These are phyloP conservation scores for Canavalia ensiformis DNA, from an alignment of 306 rosid species.

Conservation along the genomic window DNA sequence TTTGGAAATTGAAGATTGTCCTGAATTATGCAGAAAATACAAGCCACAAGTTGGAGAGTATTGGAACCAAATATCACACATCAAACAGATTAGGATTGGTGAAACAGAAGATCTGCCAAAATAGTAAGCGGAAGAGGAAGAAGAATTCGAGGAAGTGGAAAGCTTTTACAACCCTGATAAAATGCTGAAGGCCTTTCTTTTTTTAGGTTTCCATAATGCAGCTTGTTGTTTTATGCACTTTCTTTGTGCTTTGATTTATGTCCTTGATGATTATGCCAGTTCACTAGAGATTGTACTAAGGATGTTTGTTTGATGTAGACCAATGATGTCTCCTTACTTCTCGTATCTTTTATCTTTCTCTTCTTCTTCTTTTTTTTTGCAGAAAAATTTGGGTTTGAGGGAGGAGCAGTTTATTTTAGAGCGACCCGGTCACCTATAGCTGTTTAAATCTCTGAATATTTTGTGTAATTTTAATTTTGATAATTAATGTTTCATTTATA, in stretches of 20 bases:
- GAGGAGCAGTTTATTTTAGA: background rate
- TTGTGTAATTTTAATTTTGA: background rate
- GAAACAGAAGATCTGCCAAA: background rate
- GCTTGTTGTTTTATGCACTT: background rate
- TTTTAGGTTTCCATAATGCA: background rate
- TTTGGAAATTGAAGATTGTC: background rate
- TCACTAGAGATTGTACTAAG: too few relatives aligned
- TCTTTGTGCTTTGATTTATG: too few relatives aligned
- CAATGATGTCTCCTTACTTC: too few relatives aligned
- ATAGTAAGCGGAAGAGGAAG: background rate
- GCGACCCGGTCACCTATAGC: background rate
- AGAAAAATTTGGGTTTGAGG: background rate
- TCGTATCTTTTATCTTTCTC: too few relatives aligned
- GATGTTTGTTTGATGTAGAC: too few relatives aligned
- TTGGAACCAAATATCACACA: constrained; percentile 20
- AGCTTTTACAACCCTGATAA: background rate
- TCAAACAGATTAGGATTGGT: background rate
- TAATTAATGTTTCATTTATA: background rate
- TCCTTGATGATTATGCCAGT: too few relatives aligned
- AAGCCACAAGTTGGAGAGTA: background rate
- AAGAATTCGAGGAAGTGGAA: background rate
- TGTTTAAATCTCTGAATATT: background rate
- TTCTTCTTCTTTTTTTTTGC: background rate
- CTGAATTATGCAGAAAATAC: background rate
- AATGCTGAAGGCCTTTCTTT: background rate